Conservation (phyloP, 2,329 filamentous ascomycete species). For the Phaeosphaeriaceae sp. region DNA sequence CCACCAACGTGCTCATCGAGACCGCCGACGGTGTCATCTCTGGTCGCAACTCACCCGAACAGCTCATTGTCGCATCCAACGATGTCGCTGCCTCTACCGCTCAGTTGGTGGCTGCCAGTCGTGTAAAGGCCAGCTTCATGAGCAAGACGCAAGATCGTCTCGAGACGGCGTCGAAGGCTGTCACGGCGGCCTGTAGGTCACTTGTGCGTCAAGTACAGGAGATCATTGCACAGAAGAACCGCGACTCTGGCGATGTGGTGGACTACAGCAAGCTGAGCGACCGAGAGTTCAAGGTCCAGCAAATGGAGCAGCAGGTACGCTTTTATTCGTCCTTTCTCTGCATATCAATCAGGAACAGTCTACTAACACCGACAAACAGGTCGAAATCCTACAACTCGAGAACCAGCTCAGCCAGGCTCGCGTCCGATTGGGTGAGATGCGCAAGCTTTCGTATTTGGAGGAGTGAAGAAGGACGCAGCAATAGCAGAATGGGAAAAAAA, state of each 20-base stretch:
- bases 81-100: slow-evolving; percentile 95
- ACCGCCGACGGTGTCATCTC: slow-evolving; percentile 95
- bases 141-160: slow-evolving; percentile 93
- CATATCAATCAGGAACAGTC: not conserved
- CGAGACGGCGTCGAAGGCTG: slow-evolving; percentile 90
- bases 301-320: slow-evolving; percentile 99
- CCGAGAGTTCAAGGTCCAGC: slow-evolving; percentile 97
- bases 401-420: slow-evolving; percentile 82
- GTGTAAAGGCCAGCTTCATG: slow-evolving; percentile 98
- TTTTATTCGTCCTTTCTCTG: not conserved
- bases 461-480: slow-evolving; percentile 29
- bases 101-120: slow-evolving; percentile 91
- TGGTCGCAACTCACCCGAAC: slow-evolving; percentile 90
- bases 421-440: slow-evolving; percentile 91
- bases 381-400: slow-evolving; percentile 95
- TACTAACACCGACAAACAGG: slow-evolving; percentile 61
- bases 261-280: slow-evolving; percentile 89
- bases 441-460: slow-evolving; percentile 86
- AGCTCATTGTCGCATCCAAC: slow-evolving; percentile 97
- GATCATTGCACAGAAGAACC: slow-evolving; percentile 88
- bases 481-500: not conserved
- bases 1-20: slow-evolving; percentile 96
- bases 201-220: slow-evolving; percentile 92
- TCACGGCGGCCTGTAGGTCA: slow-evolving; percentile 84
- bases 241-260: slow-evolving; percentile 77